Percentiles rank a stretch among this genome's conserved stretches.
These are phyloP conservation scores for Calocera cornea DNA, from an alignment of 768 basidiomycete genomes.

Conservation along the genomic window DNA sequence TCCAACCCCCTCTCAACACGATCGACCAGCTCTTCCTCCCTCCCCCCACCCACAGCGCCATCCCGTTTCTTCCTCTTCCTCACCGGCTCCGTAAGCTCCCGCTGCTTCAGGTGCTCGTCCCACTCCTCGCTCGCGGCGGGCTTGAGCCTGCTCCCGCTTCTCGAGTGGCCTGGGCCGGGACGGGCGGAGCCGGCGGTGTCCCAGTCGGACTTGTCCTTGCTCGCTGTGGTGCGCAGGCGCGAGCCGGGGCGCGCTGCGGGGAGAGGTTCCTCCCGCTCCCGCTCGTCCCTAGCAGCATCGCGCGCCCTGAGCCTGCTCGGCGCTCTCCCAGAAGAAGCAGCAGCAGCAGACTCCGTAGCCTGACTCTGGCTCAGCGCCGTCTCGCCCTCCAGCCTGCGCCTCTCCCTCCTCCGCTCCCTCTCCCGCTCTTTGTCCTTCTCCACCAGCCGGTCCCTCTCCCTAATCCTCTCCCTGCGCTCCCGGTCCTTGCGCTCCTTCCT, in stretches of 20 bases:
- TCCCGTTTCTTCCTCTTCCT: not conserved
- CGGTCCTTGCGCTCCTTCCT: not conserved
- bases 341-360: not conserved
- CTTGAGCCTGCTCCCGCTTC: not conserved
- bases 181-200: not conserved
- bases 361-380: not conserved
- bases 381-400: not conserved
- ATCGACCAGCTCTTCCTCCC: not conserved
- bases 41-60: not conserved
- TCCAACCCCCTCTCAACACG: not conserved
- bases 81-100: not conserved
- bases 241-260: not conserved
- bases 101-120: not conserved
- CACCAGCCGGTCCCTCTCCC: not conserved
- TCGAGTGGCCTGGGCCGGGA: not conserved
- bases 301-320: not conserved
- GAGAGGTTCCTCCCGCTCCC: not conserved
- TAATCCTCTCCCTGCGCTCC: not conserved
- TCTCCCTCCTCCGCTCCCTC: not conserved
- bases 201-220: not conserved
- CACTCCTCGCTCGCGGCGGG: not conserved
- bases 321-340: too few relatives aligned
- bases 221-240: not conserved
- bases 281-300: not conserved
- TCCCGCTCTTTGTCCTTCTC: slow-evolving; percentile 3